Evolutionary conservation across 2,329 filamentous ascomycete species (phyloP).

Genomic region (Ophiostoma populinum): DNA sequence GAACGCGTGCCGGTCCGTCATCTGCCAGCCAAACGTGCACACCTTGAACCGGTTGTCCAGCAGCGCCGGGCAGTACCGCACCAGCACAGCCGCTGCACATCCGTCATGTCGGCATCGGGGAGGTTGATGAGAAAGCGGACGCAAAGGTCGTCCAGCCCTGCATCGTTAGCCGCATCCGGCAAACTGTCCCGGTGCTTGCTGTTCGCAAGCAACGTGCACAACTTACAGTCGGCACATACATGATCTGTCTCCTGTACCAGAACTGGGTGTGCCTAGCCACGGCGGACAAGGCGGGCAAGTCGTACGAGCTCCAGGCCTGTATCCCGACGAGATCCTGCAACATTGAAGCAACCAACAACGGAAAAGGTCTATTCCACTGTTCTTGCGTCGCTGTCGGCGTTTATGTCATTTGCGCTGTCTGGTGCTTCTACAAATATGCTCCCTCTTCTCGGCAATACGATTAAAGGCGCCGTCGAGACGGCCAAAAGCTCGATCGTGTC

Average conservation of each 20-base stretch:
- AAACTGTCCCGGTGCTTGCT: no score
- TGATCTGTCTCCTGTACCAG: slow-evolving; percentile 72
- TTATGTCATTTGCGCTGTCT: slow-evolving; percentile 13
- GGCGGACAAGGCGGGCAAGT: slow-evolving; percentile 42
- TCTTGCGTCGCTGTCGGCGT: slow-evolving; percentile 22
- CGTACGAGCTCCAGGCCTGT: slow-evolving; percentile 59
- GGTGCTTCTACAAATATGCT: slow-evolving; percentile 4
- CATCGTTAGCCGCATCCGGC: no score
- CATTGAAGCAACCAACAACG: slow-evolving; percentile 59
- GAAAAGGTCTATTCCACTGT: slow-evolving; percentile 48
- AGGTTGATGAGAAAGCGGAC: no score
- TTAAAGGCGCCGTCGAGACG: no score
- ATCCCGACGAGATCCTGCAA: slow-evolving; percentile 49
- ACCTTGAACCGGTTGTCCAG: slow-evolving; percentile 3
- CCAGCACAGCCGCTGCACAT: no score
- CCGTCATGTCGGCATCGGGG: no score
- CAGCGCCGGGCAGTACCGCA: no score
- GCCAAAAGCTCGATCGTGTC: no score
- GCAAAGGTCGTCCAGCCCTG: no score
- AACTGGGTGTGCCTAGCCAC: slow-evolving; percentile 63
- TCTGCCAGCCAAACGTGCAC: slow-evolving; percentile 18
- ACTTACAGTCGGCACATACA: slow-evolving; percentile 77
- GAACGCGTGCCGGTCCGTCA: slow-evolving; percentile 13
- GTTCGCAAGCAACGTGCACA: no score
- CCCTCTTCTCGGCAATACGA: background rate